phyloP scores from a whole-genome alignment of 2,329 filamentous ascomycete species.

The Emericellopsis atlantica region DNA sequence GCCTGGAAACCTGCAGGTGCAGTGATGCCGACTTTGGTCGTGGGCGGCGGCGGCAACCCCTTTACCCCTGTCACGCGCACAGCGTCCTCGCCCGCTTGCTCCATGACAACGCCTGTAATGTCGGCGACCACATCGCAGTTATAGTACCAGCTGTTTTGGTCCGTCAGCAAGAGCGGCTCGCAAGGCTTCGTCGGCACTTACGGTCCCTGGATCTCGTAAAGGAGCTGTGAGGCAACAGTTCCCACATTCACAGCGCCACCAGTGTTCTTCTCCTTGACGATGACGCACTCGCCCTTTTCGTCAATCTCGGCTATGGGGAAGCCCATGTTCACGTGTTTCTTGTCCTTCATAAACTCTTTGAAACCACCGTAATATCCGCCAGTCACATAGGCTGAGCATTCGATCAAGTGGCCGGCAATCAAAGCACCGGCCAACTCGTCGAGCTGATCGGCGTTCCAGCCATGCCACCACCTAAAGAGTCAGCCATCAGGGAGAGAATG shows the following conservation, averaged over 20 bases:
- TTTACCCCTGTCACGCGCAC: conserved; percentile 17
- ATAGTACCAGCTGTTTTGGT: conserved; percentile 15
- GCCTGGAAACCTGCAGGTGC: conserved; percentile 30
- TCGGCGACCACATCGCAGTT: conserved; percentile 30
- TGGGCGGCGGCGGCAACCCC: conserved; percentile 16
- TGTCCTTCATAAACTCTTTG: conserved; percentile 12
- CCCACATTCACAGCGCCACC: conserved; percentile 23
- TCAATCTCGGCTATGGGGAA: conserved; percentile 25
- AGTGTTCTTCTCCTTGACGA: conserved; percentile 17
- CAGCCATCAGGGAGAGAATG: too few species aligned
- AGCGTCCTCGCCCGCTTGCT: conserved; percentile 21
- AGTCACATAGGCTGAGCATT: conserved; percentile 40
- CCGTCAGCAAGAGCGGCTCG: not conserved
- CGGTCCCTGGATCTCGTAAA: conserved; percentile 32
- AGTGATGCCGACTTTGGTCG: conserved; percentile 24
- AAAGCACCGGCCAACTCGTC: conserved; percentile 36
- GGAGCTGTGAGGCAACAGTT: conserved; percentile 21
- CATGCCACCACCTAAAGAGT: conserved; percentile 30
- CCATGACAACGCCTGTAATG: conserved; percentile 25
- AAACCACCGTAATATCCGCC: conserved; percentile 42
- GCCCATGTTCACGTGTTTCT: conserved; percentile 14
- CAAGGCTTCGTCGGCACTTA: not conserved
- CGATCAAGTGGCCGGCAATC: conserved; percentile 39
- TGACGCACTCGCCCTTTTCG: conserved; percentile 15
- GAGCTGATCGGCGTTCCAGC: conserved; percentile 39